These are phyloP conservation scores for Fomes fomentarius DNA, from an alignment of 1,284 basidiomycete species.

Conservation along the genomic window DNA sequence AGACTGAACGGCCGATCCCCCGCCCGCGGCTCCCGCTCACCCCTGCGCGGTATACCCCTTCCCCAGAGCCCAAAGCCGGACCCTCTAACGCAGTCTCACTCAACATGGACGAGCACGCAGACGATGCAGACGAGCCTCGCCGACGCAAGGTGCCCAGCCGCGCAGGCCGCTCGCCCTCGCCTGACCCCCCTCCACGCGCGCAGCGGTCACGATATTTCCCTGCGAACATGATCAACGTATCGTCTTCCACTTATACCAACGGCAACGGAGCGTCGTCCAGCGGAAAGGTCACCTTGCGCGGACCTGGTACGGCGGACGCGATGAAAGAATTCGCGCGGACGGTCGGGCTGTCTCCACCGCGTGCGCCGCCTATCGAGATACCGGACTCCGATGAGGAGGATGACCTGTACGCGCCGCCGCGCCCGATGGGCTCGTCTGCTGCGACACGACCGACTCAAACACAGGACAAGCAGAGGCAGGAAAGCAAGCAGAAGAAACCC, in stretches of 20 bases:
- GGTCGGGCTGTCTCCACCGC: constrained; percentile 28
- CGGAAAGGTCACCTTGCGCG: constrained; percentile 4
- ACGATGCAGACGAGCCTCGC: constrained; percentile 50
- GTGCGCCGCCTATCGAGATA: constrained; percentile 14
- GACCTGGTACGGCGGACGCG: constrained; percentile 13
- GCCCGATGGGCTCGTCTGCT: neutral
- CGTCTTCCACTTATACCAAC: neutral
- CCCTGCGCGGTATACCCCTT: constrained; percentile 29
- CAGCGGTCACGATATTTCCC: constrained; percentile 26
- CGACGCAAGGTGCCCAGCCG: constrained; percentile 36
- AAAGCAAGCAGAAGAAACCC: constrained; percentile 2
- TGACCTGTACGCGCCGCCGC: neutral
- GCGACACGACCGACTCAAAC: neutral
- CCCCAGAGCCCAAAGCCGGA: constrained; percentile 23
- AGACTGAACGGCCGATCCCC: neutral
- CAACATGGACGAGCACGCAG: constrained; percentile 30
- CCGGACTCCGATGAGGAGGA: constrained; percentile 23
- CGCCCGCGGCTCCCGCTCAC: constrained; percentile 20
- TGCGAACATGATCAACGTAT: neutral
- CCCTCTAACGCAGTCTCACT: constrained; percentile 17
- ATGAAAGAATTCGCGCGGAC: constrained; percentile 18
- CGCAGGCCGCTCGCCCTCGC: constrained; percentile 28
- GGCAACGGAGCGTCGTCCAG: neutral
- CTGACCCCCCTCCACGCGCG: constrained; percentile 28
- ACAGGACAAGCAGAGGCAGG: constrained; percentile 1